A percentile compares a stretch with the other conserved stretches of the same genome.
phyloP scores from a whole-genome alignment of 441 rosid genomes.

The Erodium texanum region DNA sequence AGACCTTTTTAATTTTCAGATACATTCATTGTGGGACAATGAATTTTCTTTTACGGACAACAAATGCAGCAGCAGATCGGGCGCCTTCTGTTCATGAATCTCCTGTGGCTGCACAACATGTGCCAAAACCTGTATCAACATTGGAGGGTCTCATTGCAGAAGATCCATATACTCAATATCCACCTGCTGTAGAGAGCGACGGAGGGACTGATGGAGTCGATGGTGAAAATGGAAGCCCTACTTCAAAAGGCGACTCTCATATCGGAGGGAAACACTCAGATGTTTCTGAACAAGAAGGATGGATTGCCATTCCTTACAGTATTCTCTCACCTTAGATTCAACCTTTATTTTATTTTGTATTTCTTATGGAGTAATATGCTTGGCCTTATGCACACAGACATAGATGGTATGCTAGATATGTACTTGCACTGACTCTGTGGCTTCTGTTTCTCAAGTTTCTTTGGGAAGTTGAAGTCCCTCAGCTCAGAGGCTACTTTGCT shows the following conservation, averaged over 20 bases:
- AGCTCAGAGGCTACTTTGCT: too few species aligned
- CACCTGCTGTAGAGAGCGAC: conserved; percentile 23
- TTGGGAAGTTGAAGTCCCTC: too few species aligned
- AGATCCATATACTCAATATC: conserved; percentile 45
- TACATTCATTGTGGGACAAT: conserved; percentile 30
- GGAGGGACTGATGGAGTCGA: conserved; percentile 28
- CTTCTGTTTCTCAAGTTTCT: too few species aligned
- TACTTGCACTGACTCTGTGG: too few species aligned
- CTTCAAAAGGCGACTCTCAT: conserved; percentile 9
- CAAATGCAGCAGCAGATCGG: conserved; percentile 39
- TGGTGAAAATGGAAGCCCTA: conserved; percentile 29
- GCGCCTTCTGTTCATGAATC: conserved; percentile 37
- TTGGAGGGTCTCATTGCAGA: conserved; percentile 62
- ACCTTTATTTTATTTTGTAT: background rate
- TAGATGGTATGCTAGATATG: too few species aligned
- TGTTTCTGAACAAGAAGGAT: conserved; percentile 86
- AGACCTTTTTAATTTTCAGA: conserved; percentile 16
- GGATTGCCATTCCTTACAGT: conserved; percentile 83
- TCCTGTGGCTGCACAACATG: conserved; percentile 25
- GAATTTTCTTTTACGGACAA: conserved; percentile 78
- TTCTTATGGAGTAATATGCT: too few species aligned
- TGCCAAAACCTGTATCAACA: conserved; percentile 33
- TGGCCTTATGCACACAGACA: too few species aligned
- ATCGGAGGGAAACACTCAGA: conserved; percentile 34
- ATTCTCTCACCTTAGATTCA: conserved; percentile 15